Conservation (phyloP, 2,329 filamentous ascomycete species). For the Cytospora schulzeri region DNA sequence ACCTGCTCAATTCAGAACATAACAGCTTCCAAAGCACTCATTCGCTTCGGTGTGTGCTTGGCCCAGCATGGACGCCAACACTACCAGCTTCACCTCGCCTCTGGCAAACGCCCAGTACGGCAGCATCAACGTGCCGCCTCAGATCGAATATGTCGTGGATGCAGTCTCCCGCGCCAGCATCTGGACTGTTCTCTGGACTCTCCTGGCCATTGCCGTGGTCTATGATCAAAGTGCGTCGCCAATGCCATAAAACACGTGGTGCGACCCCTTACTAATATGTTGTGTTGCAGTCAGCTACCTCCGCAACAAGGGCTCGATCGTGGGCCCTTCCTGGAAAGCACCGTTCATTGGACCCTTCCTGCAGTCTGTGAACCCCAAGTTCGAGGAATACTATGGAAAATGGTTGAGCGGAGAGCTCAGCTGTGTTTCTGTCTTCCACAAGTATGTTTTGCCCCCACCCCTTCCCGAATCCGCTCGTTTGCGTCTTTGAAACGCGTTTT, state of each 20-base stretch:
- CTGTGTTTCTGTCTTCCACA: slow-evolving; percentile 99
- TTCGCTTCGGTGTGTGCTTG: slow-evolving; percentile 9
- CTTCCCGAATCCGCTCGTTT: not conserved
- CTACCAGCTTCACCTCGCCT: slow-evolving; percentile 67
- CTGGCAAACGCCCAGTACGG: slow-evolving; percentile 61
- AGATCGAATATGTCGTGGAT: slow-evolving; percentile 59
- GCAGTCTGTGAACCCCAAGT: slow-evolving; percentile 87
- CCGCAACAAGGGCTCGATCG: slow-evolving; percentile 73
- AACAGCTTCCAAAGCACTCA: no score
- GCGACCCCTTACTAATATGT: not conserved
- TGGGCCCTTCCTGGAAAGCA: slow-evolving; percentile 73
- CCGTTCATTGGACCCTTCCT: slow-evolving; percentile 96
- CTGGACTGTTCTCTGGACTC: slow-evolving; percentile 67
- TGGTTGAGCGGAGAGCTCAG: slow-evolving; percentile 90
- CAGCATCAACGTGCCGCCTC: slow-evolving; percentile 53
- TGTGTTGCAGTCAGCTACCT: slow-evolving; percentile 69
- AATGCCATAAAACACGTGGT: not conserved
- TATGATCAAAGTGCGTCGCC: slow-evolving; percentile 89
- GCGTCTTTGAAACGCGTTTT: not conserved
- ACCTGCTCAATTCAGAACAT: no score
- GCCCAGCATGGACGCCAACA: slow-evolving; percentile 58
- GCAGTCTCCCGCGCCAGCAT: slow-evolving; percentile 58
- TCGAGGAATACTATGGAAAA: slow-evolving; percentile 87
- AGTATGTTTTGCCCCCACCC: no score
- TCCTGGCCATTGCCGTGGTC: slow-evolving; percentile 70